phyloP scores from a whole-genome alignment of 139 green algal genomes.

The Medakamo hakoo region DNA sequence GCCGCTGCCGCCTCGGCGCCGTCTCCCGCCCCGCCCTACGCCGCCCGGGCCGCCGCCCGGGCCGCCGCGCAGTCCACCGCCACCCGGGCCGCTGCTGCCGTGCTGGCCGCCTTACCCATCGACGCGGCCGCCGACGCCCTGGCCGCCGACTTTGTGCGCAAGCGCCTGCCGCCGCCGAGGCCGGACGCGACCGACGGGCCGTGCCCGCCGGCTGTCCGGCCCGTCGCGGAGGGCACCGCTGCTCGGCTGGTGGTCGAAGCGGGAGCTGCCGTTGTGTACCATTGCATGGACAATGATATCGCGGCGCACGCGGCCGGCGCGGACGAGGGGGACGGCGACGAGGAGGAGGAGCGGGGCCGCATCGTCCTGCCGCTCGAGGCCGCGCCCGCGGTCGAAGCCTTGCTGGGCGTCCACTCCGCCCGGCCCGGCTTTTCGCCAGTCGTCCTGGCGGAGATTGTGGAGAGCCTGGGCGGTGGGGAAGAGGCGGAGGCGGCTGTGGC shows the following conservation, averaged over 20 bases:
- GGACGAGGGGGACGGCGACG: not conserved
- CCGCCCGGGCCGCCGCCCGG: not conserved
- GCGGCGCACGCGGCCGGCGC: constrained; percentile 7
- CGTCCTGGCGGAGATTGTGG: too few relatives aligned
- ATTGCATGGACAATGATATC: constrained; percentile 20
- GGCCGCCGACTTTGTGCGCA: constrained; percentile 14
- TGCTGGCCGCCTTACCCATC: constrained; percentile 5
- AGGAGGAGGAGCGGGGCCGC: not conserved
- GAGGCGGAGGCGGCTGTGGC: too few relatives aligned
- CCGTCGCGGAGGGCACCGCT: constrained; percentile 5
- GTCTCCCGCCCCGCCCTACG: not conserved
- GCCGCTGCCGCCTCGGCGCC: not conserved
- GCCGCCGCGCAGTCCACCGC: not conserved
- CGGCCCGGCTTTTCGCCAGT: too few relatives aligned
- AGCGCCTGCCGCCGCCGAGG: constrained; percentile 15
- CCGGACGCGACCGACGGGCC: not conserved
- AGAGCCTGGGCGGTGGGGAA: too few relatives aligned
- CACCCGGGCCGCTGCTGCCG: too few relatives aligned
- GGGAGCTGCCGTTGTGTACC: constrained; percentile 14
- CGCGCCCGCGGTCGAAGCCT: not conserved
- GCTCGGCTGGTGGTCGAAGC: constrained; percentile 17
- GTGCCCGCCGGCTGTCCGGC: not conserved
- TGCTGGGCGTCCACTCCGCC: too few relatives aligned
- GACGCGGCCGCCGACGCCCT: constrained; percentile 18
- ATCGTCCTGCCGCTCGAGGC: not conserved